Evolutionary conservation across 1,139 yeast genomes (phyloP), one percentile per base, ranked within the genome.

Genomic region (Zygoascus sp.): DNA sequence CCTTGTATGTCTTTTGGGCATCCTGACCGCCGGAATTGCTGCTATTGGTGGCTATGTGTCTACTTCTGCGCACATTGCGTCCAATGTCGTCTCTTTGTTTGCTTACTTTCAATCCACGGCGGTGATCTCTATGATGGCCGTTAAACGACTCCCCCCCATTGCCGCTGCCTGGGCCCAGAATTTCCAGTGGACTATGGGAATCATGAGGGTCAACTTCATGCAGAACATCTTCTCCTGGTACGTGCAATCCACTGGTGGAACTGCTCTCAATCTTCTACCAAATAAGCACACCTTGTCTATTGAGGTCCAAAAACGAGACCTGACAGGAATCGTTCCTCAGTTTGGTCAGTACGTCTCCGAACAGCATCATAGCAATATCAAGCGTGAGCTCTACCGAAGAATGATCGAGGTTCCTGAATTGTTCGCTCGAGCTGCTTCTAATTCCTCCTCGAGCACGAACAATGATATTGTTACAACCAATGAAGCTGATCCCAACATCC

Each of bases 81-180:
- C 97, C 19, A 92, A 92, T 69, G 83, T 96, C 20, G 85, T 92
- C 68, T 87, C 97, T 1, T 74, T 92, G 54, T 92, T 92, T 69
- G 79, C 89, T 50, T 94, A 92, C 68, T 92, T 92, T 77, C 99
- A 92, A 70, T 80, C 88, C 48, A 76, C 92, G 58, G 97, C 97
- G 25, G 83, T 92, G 54, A 84, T 94, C 20, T 79, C 96, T 22
- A 89, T 92, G 96, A 84, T 90, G 92, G 97, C 95, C 43, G 97
- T 92, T 34, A 79, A 89, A 17, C 75, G 81, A 52, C 86, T 88
- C 21, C 98, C 98, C 7, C 98, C 98, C 5, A 88, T 92, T 55
- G 97, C 97, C 8, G 92, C 96, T 1, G 94, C 97, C 3, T 92
- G 99, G 99, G 83, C 95, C 32, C 96, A 92, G 66, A 92, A 92